These are phyloP conservation scores for Daldinia sp. DNA, from an alignment of 2,329 filamentous ascomycete species.

Conservation along the genomic window DNA sequence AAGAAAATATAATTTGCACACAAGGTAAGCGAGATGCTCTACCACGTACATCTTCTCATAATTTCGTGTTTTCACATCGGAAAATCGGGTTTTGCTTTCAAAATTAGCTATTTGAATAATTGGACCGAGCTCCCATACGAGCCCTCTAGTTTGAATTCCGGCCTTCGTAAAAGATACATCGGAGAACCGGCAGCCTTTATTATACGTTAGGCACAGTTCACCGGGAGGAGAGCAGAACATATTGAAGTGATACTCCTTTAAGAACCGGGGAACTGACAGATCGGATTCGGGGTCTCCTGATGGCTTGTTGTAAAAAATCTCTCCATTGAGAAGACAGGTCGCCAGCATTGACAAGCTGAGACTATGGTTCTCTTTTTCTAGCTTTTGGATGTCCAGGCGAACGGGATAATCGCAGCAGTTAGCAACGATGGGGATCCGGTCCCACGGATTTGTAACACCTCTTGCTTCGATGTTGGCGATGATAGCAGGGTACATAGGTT, in stretches of 20 bases:
- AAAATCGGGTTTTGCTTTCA: neutral
- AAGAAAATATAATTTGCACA: neutral
- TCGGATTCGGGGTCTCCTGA: neutral
- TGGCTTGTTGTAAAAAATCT: slow-evolving; percentile 44
- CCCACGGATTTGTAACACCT: neutral
- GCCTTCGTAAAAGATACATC: no score
- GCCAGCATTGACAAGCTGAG: slow-evolving; percentile 49
- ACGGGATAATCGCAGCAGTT: neutral
- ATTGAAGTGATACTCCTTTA: neutral
- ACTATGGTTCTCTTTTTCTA: slow-evolving; percentile 38
- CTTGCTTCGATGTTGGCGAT: neutral
- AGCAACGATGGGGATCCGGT: neutral
- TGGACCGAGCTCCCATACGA: neutral
- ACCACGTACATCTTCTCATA: neutral
- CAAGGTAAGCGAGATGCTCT: neutral
- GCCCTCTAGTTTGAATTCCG: neutral
- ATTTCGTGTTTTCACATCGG: neutral
- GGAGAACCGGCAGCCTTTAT: neutral
- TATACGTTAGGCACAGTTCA: neutral
- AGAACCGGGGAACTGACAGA: neutral
- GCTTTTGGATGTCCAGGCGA: neutral
- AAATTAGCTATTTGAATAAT: neutral
- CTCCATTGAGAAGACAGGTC: slow-evolving; percentile 51
- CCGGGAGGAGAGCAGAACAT: neutral
- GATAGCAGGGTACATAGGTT: neutral